Percentiles rank a stretch among this genome's conserved stretches.
These are phyloP conservation scores for Antrodiella citrinella DNA, from an alignment of 768 basidiomycete genomes.

Conservation along the genomic window DNA sequence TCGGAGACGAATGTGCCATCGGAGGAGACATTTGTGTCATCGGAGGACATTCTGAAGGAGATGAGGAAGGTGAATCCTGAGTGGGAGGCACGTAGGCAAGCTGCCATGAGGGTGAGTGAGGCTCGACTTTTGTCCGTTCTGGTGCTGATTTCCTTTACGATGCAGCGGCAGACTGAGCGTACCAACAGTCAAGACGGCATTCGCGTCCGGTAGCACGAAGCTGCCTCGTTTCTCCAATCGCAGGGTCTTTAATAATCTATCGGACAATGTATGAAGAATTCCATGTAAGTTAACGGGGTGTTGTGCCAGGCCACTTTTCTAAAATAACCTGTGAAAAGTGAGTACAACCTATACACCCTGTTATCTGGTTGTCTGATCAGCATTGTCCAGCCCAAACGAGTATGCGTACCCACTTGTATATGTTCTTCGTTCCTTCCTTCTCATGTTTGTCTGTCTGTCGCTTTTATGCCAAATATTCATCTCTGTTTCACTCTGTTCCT, in stretches of 20 bases:
- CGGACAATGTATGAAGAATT: neutral
- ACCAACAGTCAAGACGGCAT: conserved; percentile 3
- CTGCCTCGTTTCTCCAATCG: neutral
- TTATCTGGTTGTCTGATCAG: too few relatives aligned
- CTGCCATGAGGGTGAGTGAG: conserved; percentile 42
- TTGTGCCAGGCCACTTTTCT: neutral
- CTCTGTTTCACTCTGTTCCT: conserved; percentile 23
- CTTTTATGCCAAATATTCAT: neutral
- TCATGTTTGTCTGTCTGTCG: neutral
- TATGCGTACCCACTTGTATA: conserved; percentile 1
- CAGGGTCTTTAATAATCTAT: neutral
- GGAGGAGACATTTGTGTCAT: conserved; percentile 26
- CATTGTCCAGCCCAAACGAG: too few relatives aligned
- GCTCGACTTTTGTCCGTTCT: neutral
- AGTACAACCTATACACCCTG: too few relatives aligned
- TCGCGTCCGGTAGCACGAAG: neutral
- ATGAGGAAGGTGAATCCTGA: conserved; percentile 52
- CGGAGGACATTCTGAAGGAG: conserved; percentile 47
- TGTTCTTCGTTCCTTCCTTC: neutral
- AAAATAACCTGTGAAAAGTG: too few relatives aligned
- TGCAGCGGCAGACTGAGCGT: conserved; percentile 16
- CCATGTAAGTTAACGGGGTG: neutral
- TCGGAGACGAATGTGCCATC: conserved; percentile 24
- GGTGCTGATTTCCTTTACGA: conserved; percentile 7
- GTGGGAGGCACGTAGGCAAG: conserved; percentile 48